phyloP scores from a whole-genome alignment of 345 rosid species.

The Corymbia maculata region DNA sequence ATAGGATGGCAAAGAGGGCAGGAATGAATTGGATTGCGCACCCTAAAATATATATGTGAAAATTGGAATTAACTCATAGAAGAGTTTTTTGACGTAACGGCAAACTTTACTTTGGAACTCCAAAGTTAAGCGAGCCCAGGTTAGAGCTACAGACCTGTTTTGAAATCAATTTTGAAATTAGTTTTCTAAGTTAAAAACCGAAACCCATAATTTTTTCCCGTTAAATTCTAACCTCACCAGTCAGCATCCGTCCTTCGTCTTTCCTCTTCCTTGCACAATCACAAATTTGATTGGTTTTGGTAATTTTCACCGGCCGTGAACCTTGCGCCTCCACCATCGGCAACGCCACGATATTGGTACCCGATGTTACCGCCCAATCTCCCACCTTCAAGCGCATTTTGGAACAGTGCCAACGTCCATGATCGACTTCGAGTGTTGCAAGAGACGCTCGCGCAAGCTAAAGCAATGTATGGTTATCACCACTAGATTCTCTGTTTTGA shows the following conservation, averaged over 20 bases:
- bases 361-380: slow-evolving; percentile 56
- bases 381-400: slow-evolving; percentile 36
- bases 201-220: neutral
- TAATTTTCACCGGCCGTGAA: neutral
- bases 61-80: too few relatives aligned
- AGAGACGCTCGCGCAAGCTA: slow-evolving; percentile 43
- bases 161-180: neutral
- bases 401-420: slow-evolving; percentile 36
- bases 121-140: too few relatives aligned
- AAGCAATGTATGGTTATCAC: slow-evolving; percentile 19
- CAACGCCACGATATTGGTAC: slow-evolving; percentile 25
- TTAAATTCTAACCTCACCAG: neutral
- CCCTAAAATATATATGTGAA: too few relatives aligned
- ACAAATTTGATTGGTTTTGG: neutral
- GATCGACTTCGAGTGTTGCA: slow-evolving; percentile 41
- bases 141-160: neutral
- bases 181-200: neutral
- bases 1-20: too few relatives aligned
- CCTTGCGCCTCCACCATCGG: slow-evolving; percentile 9
- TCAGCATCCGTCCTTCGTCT: neutral
- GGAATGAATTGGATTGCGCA: too few relatives aligned
- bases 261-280: neutral
- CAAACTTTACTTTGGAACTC: too few relatives aligned
- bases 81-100: too few relatives aligned
- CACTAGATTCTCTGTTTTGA: neutral